These are phyloP conservation scores for Kurtzmaniella fragi DNA, from an alignment of 805 yeast genomes.

Conservation along the genomic window DNA sequence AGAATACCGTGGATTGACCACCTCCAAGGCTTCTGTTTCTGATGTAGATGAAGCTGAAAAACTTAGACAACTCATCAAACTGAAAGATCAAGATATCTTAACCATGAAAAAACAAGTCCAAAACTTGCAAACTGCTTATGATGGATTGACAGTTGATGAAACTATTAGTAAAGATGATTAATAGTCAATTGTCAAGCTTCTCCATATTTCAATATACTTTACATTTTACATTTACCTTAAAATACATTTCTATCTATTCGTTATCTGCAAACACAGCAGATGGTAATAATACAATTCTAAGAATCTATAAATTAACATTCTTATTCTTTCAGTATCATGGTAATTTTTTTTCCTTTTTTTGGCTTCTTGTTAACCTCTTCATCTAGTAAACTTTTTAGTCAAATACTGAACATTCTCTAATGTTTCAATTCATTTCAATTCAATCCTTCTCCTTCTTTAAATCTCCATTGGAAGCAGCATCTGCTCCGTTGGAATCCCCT, in stretches of 20 bases:
- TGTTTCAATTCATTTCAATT: not conserved
- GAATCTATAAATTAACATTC: too few relatives aligned
- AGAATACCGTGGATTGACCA: constrained; percentile 19
- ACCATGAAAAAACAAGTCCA: constrained; percentile 47
- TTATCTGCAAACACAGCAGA: too few relatives aligned
- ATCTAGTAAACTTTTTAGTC: too few relatives aligned
- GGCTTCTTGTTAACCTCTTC: too few relatives aligned
- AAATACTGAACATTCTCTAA: too few relatives aligned
- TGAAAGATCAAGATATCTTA: constrained; percentile 40
- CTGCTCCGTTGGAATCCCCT: not conserved
- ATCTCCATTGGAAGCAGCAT: not conserved
- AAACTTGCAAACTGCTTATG: constrained; percentile 47
- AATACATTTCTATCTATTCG: too few relatives aligned
- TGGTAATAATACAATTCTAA: too few relatives aligned
- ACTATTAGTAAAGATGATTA: constrained; percentile 8
- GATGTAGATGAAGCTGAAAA: constrained; percentile 24
- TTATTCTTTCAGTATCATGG: too few relatives aligned
- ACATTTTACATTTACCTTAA: too few relatives aligned
- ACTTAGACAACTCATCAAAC: constrained; percentile 30
- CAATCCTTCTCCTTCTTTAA: constrained; percentile 2
- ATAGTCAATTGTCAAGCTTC: not conserved
- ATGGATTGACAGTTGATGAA: constrained; percentile 24
- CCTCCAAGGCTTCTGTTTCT: constrained; percentile 4
- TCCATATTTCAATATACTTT: too few relatives aligned
- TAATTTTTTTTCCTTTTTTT: too few relatives aligned